Conservation (phyloP, 768 basidiomycete genomes). For the Lactarius indigo region DNA sequence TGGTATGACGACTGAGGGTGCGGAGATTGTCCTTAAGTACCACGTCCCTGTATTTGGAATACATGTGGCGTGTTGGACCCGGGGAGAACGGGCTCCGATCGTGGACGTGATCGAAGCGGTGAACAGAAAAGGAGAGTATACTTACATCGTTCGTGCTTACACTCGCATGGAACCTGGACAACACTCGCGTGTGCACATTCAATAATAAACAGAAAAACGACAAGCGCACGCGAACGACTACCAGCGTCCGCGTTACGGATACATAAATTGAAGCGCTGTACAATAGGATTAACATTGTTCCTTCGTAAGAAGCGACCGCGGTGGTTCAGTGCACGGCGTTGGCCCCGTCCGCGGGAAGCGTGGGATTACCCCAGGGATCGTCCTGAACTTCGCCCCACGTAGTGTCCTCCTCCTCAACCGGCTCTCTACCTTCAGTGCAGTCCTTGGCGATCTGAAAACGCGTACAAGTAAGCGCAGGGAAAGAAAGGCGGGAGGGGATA, state of each 20-base stretch:
- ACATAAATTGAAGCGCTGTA: neutral
- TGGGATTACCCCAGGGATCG: slow-evolving; percentile 9
- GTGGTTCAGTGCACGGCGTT: neutral
- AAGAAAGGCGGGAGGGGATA: neutral
- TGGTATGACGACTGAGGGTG: neutral
- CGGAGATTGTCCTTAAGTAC: neutral
- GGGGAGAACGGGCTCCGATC: neutral
- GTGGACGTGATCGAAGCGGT: neutral
- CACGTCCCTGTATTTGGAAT: neutral
- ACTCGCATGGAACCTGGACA: neutral
- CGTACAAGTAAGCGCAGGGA: neutral
- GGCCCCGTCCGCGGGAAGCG: slow-evolving; percentile 4
- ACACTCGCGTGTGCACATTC: neutral
- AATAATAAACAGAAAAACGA: neutral
- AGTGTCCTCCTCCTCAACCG: slow-evolving; percentile 10
- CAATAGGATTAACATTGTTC: neutral
- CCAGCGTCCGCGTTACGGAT: neutral
- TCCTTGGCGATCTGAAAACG: slow-evolving; percentile 34
- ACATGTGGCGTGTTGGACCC: neutral
- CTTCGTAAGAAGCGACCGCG: neutral
- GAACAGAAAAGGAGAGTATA: neutral
- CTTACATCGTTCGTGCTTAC: neutral
- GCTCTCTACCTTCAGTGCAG: slow-evolving; percentile 34
- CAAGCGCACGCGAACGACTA: neutral
- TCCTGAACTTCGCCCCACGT: slow-evolving; percentile 21